phyloP scores from a whole-genome alignment of 768 basidiomycete genomes.

The Sarcodon aspratus region DNA sequence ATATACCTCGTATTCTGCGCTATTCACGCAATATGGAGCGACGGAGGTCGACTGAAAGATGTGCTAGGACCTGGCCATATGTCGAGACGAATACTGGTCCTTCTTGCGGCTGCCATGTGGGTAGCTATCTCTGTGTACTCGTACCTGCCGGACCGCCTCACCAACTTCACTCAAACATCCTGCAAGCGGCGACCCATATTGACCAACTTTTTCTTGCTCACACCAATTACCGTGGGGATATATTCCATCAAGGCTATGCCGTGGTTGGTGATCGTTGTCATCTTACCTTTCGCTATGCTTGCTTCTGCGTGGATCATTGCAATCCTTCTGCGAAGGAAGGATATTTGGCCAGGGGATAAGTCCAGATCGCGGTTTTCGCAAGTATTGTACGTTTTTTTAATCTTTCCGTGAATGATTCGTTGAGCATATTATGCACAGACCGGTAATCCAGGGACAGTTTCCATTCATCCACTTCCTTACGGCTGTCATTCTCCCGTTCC shows the following conservation, averaged over 20 bases:
- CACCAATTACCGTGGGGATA: background rate
- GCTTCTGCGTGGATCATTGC: background rate
- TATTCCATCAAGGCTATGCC: background rate
- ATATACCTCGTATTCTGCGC: background rate
- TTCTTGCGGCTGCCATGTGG: background rate
- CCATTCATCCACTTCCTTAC: conserved; percentile 1
- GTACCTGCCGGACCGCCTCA: background rate
- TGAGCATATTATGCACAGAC: background rate
- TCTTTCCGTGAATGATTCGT: background rate
- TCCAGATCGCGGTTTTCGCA: background rate
- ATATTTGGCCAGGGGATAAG: background rate
- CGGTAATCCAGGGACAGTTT: background rate
- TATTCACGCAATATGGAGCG: background rate
- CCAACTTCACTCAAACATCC: background rate
- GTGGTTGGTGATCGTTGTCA: background rate
- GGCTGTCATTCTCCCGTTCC: background rate
- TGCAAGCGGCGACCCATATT: background rate
- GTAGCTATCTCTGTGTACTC: background rate
- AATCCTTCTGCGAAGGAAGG: background rate
- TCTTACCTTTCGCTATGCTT: background rate
- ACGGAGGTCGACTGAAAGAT: background rate
- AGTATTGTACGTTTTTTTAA: background rate
- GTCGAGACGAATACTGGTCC: background rate
- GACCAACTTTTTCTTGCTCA: background rate
- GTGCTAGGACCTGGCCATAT: background rate